Base-by-base conservation (phyloP, 2,329 filamentous ascomycete genomes). In the Penicillium decumbens region DNA sequence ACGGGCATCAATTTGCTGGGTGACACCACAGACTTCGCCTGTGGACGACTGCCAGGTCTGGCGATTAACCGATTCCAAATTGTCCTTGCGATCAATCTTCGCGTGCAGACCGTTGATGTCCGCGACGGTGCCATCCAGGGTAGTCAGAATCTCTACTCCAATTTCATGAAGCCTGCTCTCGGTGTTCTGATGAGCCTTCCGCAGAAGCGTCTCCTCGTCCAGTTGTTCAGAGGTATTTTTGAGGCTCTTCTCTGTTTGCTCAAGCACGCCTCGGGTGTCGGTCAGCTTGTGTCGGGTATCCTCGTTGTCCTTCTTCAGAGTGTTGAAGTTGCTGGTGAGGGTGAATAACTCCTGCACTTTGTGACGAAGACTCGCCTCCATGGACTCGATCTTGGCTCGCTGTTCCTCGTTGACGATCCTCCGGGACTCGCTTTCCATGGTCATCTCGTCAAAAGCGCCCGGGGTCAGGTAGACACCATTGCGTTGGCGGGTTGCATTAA, bases 381-480 rank as follows among this genome's bases (percentile, higher is more conserved):
- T 85, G 0, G 89, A 91, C 65, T 95, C 89, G 41, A 98, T 90
- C 68, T 89, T 92, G 59, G 92, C 90, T 6, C 84, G 81, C 64
- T 97, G 92, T 66, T 98, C 93, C 62, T 97, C 92, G 58, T 86
- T 87, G 33, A 97, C 80, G 54, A 97, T 96, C 10, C 89, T 80
- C 45, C 91, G 81, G 2, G 92, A 95, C 70, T 98, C 93, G 70
- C 88, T 96, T 67, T 95, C 85, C 4, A 88, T 87, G 0, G 85
- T 92, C 72, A 98, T 87, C 61, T 95, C 88, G 65, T 97, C 92
- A 64, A 90, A 96, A 13, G 82, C 82, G 50, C 95, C 90, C 49
- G 89, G 87, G 0, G 92, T 87, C 29, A 98, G 78, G 66, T 97
- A 97, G 2, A 98, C 92, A 45, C 93, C 93, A 65, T 97, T 96